phyloP scores from a whole-genome alignment of 805 yeast genomes.

The Spathaspora girioi region DNA sequence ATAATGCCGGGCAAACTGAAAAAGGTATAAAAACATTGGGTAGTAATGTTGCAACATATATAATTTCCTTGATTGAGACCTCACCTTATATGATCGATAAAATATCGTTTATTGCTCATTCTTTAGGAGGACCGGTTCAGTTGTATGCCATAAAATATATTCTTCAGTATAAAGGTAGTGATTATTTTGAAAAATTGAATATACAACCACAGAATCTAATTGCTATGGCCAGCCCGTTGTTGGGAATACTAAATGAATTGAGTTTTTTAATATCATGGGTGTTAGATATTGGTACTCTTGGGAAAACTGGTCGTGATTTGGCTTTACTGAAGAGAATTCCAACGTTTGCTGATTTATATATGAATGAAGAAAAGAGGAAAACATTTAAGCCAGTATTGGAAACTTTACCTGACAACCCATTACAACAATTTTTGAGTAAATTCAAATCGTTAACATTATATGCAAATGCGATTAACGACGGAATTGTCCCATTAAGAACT shows the following conservation, averaged over 20 bases:
- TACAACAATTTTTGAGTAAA: constrained; percentile 23
- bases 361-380: constrained; percentile 5
- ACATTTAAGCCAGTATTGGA: constrained; percentile 34
- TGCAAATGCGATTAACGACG: constrained; percentile 45
- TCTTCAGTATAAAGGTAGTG: constrained; percentile 25
- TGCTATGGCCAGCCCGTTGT: constrained; percentile 40
- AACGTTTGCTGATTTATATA: constrained; percentile 13
- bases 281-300: constrained; percentile 41
- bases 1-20: constrained; percentile 42
- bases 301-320: constrained; percentile 44
- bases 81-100: constrained; percentile 17
- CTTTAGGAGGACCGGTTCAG: constrained; percentile 42
- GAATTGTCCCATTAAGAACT: constrained; percentile 43
- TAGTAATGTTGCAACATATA: constrained; percentile 23
- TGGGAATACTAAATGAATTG: constrained; percentile 40
- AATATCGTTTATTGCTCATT: constrained; percentile 42
- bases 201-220: constrained; percentile 32
- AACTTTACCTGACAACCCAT: constrained; percentile 36
- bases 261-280: constrained; percentile 38
- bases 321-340: constrained; percentile 35
- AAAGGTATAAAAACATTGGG: constrained; percentile 38
- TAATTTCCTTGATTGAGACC: constrained; percentile 22
- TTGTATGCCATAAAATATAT: constrained; percentile 37
- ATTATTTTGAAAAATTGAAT: constrained; percentile 22
- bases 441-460: constrained; percentile 36